phyloP scores from a whole-genome alignment of 2,329 filamentous ascomycete species.

The Claviceps pazoutovae region DNA sequence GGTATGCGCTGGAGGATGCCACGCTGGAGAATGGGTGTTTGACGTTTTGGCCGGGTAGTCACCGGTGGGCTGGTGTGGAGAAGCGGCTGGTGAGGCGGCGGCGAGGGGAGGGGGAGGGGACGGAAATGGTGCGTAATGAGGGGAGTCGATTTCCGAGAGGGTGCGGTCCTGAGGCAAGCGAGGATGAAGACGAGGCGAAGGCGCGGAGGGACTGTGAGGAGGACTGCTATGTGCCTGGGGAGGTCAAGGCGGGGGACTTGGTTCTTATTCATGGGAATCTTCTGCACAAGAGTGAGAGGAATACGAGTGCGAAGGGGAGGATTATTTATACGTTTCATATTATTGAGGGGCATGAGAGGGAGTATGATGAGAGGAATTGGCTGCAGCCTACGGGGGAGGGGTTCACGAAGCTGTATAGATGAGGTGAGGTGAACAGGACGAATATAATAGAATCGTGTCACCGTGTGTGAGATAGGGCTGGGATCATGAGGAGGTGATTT shows the following conservation, averaged over 20 bases:
- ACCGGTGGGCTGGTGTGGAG: constrained; percentile 55
- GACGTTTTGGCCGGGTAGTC: constrained; percentile 72
- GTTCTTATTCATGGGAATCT: constrained; percentile 94
- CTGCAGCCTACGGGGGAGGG: constrained; percentile 69
- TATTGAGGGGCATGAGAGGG: constrained; percentile 63
- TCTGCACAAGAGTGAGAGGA: constrained; percentile 91
- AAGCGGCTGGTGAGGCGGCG: constrained; percentile 60
- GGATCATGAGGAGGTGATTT: no score
- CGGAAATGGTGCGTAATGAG: constrained; percentile 57
- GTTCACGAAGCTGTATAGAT: constrained; percentile 54
- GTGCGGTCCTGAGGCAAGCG: constrained; percentile 19
- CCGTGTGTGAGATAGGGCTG: no score
- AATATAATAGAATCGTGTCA: no score
- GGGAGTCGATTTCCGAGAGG: constrained; percentile 49
- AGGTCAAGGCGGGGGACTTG: constrained; percentile 81
- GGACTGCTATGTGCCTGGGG: constrained; percentile 56
- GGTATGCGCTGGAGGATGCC: constrained; percentile 93
- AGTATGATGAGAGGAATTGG: constrained; percentile 86
- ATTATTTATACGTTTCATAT: constrained; percentile 98
- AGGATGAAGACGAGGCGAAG: constrained; percentile 17
- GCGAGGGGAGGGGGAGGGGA: constrained; percentile 25
- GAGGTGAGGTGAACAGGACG: constrained; percentile 1
- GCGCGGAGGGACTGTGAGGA: no score
- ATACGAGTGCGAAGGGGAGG: constrained; percentile 69
- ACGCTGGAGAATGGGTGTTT: constrained; percentile 77